Base-by-base conservation (phyloP, 2,329 filamentous ascomycete species). In the Alternaria angustiovoidea region DNA sequence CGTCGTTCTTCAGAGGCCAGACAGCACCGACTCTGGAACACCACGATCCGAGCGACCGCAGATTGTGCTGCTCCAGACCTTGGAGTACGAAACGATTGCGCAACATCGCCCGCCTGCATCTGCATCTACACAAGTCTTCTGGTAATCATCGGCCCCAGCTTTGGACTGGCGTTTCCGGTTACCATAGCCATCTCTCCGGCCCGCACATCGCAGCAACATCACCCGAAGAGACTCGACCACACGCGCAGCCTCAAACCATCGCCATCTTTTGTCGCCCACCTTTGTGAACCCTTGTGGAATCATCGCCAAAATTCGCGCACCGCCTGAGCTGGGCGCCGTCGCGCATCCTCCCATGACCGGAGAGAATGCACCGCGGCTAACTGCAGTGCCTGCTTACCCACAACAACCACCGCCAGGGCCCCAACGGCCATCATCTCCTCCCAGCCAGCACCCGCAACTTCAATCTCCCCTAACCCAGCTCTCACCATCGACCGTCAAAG, bases 231-330 rank as follows among this genome's bases (percentile, higher is more conserved):
- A 36, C 54, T 36, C 42, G 47, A 20, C 22, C 36, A 44, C 30
- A 20, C 46, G 46, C 51, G 51, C 51, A 20, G 32, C 32, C 39
- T 59, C 22, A 32, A 20, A 18, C 34, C 39, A 38, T 20, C 38
- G 9, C 36, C 16, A 22, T 32, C 5, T 16, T 36, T 36, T 7
- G 12, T 36, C 14, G 32, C 32, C 12, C 14, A 14, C 6, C 14
- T 14, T 36, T 18, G 18, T 18, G 18, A 18, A 18, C 18, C 39
- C 39, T 28, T 28, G 7, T 16, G 16, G 16, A 38, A n/a, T 38
- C 32, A 8, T 38, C 72, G 72, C 70, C 73, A 77, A 72, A 62
- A 75, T 75, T 72, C 64, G 60, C 49, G 62, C 67, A 59, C 66
- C 66, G 54, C 60, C 66, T 47, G 62, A 65, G 36, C 56, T 57